These are phyloP conservation scores for Oryza longistaminata DNA, from an alignment of 176 grass and related monocot species.

Conservation along the genomic window DNA sequence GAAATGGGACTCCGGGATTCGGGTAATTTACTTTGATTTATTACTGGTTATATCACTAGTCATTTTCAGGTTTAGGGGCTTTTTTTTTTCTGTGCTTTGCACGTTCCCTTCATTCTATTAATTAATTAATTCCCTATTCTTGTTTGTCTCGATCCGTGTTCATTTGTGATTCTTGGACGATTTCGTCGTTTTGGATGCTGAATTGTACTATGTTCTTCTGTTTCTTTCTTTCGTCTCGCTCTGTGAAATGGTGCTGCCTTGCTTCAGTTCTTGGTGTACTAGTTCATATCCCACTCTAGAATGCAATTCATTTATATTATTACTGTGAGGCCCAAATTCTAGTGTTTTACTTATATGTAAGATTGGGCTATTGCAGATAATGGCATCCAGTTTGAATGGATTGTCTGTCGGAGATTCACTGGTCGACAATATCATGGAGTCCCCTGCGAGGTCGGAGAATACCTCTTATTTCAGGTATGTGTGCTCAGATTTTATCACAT, in stretches of 20 bases:
- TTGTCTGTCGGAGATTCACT: conserved; percentile 85
- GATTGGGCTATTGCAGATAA: conserved; percentile 50
- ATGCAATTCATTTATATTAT: background rate
- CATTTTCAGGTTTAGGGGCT: background rate
- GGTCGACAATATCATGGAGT: conserved; percentile 84
- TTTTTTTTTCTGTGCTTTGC: too few relatives aligned
- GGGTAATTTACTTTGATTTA: background rate
- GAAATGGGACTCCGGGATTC: background rate
- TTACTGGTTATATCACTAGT: background rate
- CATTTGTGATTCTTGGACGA: background rate
- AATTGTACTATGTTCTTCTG: background rate
- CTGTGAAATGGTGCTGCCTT: too few relatives aligned
- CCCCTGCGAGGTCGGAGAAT: conserved; percentile 75
- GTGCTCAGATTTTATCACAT: conserved; percentile 9
- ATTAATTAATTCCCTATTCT: background rate
- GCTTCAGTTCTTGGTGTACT: too few relatives aligned
- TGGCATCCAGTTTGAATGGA: conserved; percentile 87
- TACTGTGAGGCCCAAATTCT: background rate
- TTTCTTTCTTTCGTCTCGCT: too few relatives aligned
- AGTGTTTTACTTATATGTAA: background rate
- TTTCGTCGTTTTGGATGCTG: background rate
- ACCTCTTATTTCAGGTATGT: conserved; percentile 59
- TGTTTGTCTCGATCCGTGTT: background rate
- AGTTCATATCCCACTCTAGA: background rate
- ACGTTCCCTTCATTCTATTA: background rate